Percentiles rank a stretch among this genome's conserved stretches.
Evolutionary conservation across 345 rosid species (phyloP).

Genomic region (Lepidium sativum): DNA sequence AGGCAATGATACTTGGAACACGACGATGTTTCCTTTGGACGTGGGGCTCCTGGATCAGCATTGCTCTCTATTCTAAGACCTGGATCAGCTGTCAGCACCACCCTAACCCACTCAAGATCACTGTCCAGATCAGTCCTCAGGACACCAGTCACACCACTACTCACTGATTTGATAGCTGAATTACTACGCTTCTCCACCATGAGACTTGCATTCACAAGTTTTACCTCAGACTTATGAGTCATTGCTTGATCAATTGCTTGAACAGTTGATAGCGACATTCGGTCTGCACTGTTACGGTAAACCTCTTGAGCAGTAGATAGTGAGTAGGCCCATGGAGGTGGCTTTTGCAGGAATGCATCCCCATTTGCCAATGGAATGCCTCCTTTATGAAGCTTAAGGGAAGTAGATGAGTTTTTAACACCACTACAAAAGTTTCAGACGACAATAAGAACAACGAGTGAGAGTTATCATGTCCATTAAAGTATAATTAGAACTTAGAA

Average conservation of each 20-base stretch:
- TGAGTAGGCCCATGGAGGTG: slow-evolving; percentile 99
- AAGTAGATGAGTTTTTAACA: slow-evolving; percentile 51
- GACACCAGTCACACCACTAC: slow-evolving; percentile 5
- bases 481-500: neutral
- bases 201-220: slow-evolving; percentile 57
- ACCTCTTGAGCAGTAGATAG: slow-evolving; percentile 89
- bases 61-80: slow-evolving; percentile 63
- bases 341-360: slow-evolving; percentile 86
- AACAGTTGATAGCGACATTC: slow-evolving; percentile 90
- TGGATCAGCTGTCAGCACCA: slow-evolving; percentile 77
- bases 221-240: slow-evolving; percentile 71
- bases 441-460: slow-evolving; percentile 12
- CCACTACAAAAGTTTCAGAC: slow-evolving; percentile 36
- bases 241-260: slow-evolving; percentile 98
- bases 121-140: slow-evolving; percentile 16
- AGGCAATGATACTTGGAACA: slow-evolving; percentile 94
- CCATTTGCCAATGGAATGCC: slow-evolving; percentile 97
- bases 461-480: neutral
- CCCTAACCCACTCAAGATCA: slow-evolving; percentile 90
- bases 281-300: slow-evolving; percentile 88
- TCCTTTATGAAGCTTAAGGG: slow-evolving; percentile 83
- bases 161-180: neutral
- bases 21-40: slow-evolving; percentile 92
- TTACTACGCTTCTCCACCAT: slow-evolving; percentile 41
- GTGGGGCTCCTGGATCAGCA: slow-evolving; percentile 45